These are phyloP conservation scores for Uronychia setigera DNA, from an alignment of 73 alveolate species.

Conservation along the genomic window DNA sequence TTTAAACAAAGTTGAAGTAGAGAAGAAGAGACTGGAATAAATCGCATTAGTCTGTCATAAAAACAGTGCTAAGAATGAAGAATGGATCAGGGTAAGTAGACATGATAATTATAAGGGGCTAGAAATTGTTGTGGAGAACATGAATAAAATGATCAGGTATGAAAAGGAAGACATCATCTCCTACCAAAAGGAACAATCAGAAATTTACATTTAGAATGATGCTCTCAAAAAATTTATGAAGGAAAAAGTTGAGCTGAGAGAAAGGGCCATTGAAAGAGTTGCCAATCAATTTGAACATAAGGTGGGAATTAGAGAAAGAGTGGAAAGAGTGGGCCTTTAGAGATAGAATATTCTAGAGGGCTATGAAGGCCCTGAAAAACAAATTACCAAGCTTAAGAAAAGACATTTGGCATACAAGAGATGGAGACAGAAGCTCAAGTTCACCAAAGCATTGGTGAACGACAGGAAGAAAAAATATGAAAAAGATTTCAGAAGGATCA, in stretches of 20 bases:
- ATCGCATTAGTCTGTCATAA: constrained; percentile 62
- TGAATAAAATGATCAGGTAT: constrained; percentile 61
- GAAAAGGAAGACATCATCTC: constrained; percentile 49
- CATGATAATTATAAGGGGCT: too few relatives aligned
- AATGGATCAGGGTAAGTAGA: constrained; percentile 79
- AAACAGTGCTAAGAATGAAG: constrained; percentile 72
- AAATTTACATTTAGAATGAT: constrained; percentile 11
- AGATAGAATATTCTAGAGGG: constrained; percentile 38
- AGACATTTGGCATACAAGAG: constrained; percentile 25
- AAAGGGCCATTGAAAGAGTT: constrained; percentile 52
- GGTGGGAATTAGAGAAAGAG: constrained; percentile 41
- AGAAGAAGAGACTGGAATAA: constrained; percentile 58
- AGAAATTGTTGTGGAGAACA: constrained; percentile 49
- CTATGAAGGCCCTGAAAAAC: constrained; percentile 47
- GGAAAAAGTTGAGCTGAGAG: constrained; percentile 55
- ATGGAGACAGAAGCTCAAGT: constrained; percentile 42
- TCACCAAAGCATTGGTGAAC: constrained; percentile 47
- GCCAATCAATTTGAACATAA: constrained; percentile 45
- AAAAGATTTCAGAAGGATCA: constrained; percentile 39
- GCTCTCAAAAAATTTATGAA: constrained; percentile 46
- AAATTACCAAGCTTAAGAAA: constrained; percentile 23
- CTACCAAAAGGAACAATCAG: constrained; percentile 38
- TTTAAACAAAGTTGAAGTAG: constrained; percentile 55
- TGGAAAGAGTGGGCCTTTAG: constrained; percentile 33
- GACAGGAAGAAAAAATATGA: constrained; percentile 38